phyloP scores from a whole-genome alignment of 176 grass and related monocot genomes.

The Lolium perenne region DNA sequence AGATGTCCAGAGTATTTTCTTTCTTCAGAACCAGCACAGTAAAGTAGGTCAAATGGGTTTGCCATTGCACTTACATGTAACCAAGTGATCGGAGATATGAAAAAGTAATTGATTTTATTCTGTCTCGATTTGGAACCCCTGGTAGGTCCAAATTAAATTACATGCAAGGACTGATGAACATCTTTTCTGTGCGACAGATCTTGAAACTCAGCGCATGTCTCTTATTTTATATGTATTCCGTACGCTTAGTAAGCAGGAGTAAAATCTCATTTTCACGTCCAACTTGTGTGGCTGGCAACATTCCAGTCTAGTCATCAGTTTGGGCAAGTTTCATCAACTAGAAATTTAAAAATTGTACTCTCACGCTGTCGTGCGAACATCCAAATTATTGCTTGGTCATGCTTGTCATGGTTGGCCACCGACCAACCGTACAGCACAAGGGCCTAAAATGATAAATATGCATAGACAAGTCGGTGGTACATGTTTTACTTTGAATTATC shows the following conservation, averaged over 20 bases:
- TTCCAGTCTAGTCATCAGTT: not conserved
- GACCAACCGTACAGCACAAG: too few relatives aligned
- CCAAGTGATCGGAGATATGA: not conserved
- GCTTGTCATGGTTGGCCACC: too few relatives aligned
- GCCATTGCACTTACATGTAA: not conserved
- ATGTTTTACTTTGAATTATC: not conserved
- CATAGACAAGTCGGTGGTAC: not conserved
- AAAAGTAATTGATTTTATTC: not conserved
- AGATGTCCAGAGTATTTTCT: not conserved
- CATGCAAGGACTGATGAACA: not conserved
- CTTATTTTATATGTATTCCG: not conserved
- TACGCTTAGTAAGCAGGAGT: not conserved
- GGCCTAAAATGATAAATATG: not conserved
- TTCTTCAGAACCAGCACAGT: not conserved
- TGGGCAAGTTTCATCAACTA: too few relatives aligned
- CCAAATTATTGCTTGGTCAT: too few relatives aligned
- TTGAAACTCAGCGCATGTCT: not conserved
- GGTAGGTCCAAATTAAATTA: not conserved
- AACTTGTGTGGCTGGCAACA: not conserved
- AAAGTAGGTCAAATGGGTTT: not conserved
- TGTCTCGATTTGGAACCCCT: not conserved
- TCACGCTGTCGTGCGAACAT: too few relatives aligned
- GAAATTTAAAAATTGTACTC: too few relatives aligned
- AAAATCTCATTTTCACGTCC: not conserved
- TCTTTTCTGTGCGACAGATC: not conserved